Percentiles rank a stretch among this genome's conserved stretches.
Evolutionary conservation across 179 eudicot species (phyloP).

Genomic region (Spergularia azorica): DNA sequence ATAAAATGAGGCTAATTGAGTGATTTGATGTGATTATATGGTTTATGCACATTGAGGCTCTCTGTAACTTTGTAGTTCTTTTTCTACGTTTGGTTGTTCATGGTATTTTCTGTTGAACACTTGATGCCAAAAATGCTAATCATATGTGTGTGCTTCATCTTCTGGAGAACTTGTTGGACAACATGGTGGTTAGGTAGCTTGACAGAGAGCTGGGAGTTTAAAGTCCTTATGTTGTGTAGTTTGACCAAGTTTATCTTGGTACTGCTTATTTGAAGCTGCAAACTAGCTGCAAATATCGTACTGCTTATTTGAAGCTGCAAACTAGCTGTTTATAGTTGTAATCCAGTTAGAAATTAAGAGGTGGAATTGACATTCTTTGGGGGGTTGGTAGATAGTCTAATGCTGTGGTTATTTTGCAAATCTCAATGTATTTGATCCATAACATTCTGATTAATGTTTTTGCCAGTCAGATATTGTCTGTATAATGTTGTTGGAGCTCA

Average conservation of each 20-base stretch:
- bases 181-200: not conserved
- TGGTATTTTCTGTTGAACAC: too few relatives aligned
- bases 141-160: too few relatives aligned
- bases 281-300: constrained; percentile 18
- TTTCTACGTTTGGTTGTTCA: too few relatives aligned
- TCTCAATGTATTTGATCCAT: not conserved
- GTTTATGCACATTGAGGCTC: too few relatives aligned
- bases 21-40: too few relatives aligned
- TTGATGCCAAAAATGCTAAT: too few relatives aligned
- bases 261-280: too few relatives aligned
- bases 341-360: not conserved
- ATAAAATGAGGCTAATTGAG: too few relatives aligned
- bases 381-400: not conserved
- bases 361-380: not conserved
- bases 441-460: not conserved
- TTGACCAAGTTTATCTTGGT: not conserved
- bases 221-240: not conserved
- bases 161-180: not conserved
- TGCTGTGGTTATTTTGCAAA: not conserved
- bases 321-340: not conserved
- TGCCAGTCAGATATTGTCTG: not conserved
- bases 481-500: not conserved
- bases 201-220: not conserved
- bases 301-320: too few relatives aligned
- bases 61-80: too few relatives aligned